These are phyloP conservation scores for Prunus dulcis DNA, from an alignment of 306 rosid species.

Conservation along the genomic window DNA sequence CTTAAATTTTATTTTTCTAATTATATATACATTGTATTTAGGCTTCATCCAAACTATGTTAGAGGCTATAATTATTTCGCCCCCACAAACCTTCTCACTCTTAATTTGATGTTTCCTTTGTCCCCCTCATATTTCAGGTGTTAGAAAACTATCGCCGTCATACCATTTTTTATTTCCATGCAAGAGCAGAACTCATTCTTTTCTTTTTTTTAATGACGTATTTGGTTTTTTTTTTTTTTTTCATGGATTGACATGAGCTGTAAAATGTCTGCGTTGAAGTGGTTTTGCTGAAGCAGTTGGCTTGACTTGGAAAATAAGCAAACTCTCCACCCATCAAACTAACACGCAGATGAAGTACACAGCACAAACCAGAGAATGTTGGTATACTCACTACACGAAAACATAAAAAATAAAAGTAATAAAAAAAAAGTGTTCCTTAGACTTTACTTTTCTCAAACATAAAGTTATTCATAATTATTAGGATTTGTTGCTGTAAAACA, in stretches of 20 bases:
- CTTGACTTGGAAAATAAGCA: slow-evolving; percentile 66
- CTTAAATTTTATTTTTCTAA: too few relatives aligned
- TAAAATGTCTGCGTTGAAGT: slow-evolving; percentile 1
- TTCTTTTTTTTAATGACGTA: not conserved
- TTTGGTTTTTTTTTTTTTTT: not conserved
- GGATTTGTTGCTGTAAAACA: slow-evolving; percentile 14
- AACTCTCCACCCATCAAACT: slow-evolving; percentile 37
- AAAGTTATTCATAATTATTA: slow-evolving; percentile 41
- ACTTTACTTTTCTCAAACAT: slow-evolving; percentile 61
- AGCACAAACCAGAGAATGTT: slow-evolving; percentile 1
- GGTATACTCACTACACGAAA: slow-evolving; percentile 30
- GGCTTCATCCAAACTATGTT: too few relatives aligned
- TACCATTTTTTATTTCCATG: not conserved
- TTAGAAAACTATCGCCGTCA: not conserved
- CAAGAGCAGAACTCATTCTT: too few relatives aligned
- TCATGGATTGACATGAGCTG: slow-evolving; percentile 17
- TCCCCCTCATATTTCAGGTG: not conserved
- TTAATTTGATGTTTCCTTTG: not conserved
- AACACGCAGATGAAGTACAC: slow-evolving; percentile 31
- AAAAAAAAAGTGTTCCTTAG: slow-evolving; percentile 39
- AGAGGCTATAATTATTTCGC: too few relatives aligned
- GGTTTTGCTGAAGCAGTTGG: slow-evolving; percentile 22
- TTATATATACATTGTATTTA: too few relatives aligned
- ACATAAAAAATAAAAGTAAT: not conserved
- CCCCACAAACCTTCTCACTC: too few relatives aligned